Evolutionary conservation across 2,329 filamentous ascomycete genomes (phyloP).

Genomic region (Phyllachora maydis): DNA sequence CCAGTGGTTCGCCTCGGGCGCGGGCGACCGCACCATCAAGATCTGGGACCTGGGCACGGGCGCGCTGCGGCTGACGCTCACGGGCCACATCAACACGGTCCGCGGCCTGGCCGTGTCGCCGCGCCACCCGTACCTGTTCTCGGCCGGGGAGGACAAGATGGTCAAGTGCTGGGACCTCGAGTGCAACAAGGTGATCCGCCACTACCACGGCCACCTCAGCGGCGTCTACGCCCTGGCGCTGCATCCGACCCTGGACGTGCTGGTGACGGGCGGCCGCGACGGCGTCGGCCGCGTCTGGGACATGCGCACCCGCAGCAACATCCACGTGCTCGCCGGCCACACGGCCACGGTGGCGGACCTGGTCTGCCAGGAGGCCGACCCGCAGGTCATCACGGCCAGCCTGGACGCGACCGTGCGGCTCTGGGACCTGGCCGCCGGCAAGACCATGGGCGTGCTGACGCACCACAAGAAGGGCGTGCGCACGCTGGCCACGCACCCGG

Average conservation of each 20-base stretch:
- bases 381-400: conserved; percentile 84
- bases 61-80: conserved; percentile 64
- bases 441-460: conserved; percentile 86
- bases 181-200: conserved; percentile 96
- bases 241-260: conserved; percentile 86
- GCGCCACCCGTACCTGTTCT: conserved; percentile 90
- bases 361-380: conserved; percentile 87
- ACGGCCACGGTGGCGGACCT: conserved; percentile 78
- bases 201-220: conserved; percentile 92
- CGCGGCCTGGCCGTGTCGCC: conserved; percentile 82
- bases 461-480: conserved; percentile 98
- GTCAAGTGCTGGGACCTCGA: conserved; percentile 99
- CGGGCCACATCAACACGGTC: conserved; percentile 86
- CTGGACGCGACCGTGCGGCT: conserved; percentile 79
- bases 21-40: conserved; percentile 92
- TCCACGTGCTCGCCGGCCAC: conserved; percentile 84
- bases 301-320: conserved; percentile 89
- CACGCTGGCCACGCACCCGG: conserved; percentile 64
- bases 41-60: conserved; percentile 94
- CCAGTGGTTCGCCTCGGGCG: conserved; percentile 91
- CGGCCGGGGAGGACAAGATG: conserved; percentile 98
- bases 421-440: conserved; percentile 92
- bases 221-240: conserved; percentile 85
- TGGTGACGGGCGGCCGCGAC: conserved; percentile 87
- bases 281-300: conserved; percentile 95